Percentiles rank a stretch among this genome's conserved stretches.
phyloP scores from a whole-genome alignment of 306 rosid species.

The Albizia julibrissin region DNA sequence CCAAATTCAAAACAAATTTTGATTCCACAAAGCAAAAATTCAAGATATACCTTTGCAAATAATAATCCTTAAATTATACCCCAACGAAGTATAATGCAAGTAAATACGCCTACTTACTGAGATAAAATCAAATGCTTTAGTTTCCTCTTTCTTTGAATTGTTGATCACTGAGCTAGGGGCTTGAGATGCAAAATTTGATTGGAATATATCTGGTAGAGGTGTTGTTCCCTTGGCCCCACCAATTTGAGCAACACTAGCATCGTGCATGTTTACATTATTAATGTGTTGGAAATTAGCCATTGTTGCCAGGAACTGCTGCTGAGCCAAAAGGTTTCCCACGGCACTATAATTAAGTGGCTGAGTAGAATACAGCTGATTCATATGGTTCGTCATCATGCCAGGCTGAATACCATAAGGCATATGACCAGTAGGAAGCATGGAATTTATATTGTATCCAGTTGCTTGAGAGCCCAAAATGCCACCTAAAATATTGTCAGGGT shows the following conservation, averaged over 20 bases:
- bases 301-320: constrained; percentile 74
- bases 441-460: constrained; percentile 52
- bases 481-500: constrained; percentile 46
- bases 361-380: constrained; percentile 48
- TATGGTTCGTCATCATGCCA: constrained; percentile 70
- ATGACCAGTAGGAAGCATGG: constrained; percentile 59
- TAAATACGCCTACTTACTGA: constrained; percentile 64
- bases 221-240: constrained; percentile 56
- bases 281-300: constrained; percentile 82
- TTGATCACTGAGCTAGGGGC: constrained; percentile 60
- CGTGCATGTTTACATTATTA: constrained; percentile 59
- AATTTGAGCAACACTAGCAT: constrained; percentile 48
- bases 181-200: constrained; percentile 62
- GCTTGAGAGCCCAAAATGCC: constrained; percentile 63
- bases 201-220: constrained; percentile 86
- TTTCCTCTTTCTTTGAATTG: constrained; percentile 85
- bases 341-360: constrained; percentile 77
- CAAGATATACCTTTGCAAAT: constrained; percentile 18
- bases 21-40: constrained; percentile 25
- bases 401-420: constrained; percentile 61
- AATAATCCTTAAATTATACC: constrained; percentile 22
- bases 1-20: constrained; percentile 4
- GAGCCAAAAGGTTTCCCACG: constrained; percentile 76
- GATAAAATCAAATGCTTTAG: constrained; percentile 92
- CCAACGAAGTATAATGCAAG: not conserved